phyloP scores from a whole-genome alignment of 1,284 basidiomycete genomes.

The Chalciporus sp. region DNA sequence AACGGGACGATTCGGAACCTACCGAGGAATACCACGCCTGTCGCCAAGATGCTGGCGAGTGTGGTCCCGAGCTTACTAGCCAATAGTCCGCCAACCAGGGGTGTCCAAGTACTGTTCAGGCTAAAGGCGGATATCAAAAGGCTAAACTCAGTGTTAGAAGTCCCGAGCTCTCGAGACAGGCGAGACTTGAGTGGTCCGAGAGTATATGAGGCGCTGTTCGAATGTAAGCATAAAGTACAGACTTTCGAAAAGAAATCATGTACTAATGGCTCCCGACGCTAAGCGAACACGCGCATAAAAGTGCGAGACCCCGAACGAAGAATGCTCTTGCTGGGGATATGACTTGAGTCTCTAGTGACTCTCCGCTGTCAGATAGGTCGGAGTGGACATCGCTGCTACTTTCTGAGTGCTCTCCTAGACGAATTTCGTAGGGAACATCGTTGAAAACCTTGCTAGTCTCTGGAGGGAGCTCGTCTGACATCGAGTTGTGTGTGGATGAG shows the following conservation, averaged over 20 bases:
- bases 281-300: slow-evolving; percentile 74
- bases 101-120: slow-evolving; percentile 82
- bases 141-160: slow-evolving; percentile 76
- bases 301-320: slow-evolving; percentile 58
- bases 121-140: slow-evolving; percentile 75
- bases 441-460: background rate
- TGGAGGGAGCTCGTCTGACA: slow-evolving; percentile 1
- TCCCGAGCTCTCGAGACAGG: slow-evolving; percentile 70
- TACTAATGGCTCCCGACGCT: slow-evolving; percentile 80
- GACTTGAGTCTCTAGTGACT: slow-evolving; percentile 3
- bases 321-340: slow-evolving; percentile 39
- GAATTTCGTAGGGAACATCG: background rate
- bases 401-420: background rate
- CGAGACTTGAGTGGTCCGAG: slow-evolving; percentile 77
- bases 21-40: slow-evolving; percentile 69
- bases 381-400: background rate
- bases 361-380: background rate
- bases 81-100: slow-evolving; percentile 69
- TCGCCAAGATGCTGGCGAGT: slow-evolving; percentile 68
- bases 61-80: slow-evolving; percentile 72
- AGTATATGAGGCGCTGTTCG: slow-evolving; percentile 63
- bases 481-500: slow-evolving; percentile 1
- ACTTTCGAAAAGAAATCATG: slow-evolving; percentile 24
- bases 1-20: slow-evolving; percentile 14
- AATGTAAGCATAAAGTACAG: slow-evolving; percentile 1